Conservation (phyloP, 495 filamentous ascomycete genomes). For the Daldinia childiae region DNA sequence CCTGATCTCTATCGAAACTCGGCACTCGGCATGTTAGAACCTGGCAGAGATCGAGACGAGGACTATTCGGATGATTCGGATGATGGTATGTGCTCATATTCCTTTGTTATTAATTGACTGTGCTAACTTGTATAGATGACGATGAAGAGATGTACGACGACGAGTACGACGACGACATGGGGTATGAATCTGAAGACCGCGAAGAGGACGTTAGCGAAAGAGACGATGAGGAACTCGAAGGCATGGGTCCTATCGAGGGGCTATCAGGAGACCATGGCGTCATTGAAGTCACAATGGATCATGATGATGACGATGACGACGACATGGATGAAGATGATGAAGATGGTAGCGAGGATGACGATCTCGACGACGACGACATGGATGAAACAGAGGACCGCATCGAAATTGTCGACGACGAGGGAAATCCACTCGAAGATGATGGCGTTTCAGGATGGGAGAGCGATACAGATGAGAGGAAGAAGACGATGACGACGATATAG, state of each 20-base stretch:
- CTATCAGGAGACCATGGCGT: slow-evolving; percentile 78
- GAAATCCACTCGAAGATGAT: slow-evolving; percentile 62
- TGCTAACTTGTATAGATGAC: slow-evolving; percentile 54
- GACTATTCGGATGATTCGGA: slow-evolving; percentile 75
- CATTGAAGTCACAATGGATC: slow-evolving; percentile 85
- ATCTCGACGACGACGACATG: slow-evolving; percentile 59
- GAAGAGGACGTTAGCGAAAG: slow-evolving; percentile 88
- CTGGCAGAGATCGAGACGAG: slow-evolving; percentile 70
- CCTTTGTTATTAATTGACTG: not conserved
- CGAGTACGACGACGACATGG: slow-evolving; percentile 87
- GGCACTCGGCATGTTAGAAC: slow-evolving; percentile 93
- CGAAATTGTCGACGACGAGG: slow-evolving; percentile 67
- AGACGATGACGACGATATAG: slow-evolving; percentile 62
- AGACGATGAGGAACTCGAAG: slow-evolving; percentile 80
- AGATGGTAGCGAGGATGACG: slow-evolving; percentile 63
- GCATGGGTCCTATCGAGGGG: slow-evolving; percentile 87
- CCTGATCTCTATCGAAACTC: slow-evolving; percentile 98
- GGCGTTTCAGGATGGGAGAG: slow-evolving; percentile 62
- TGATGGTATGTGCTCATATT: slow-evolving; percentile 59
- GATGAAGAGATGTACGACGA: slow-evolving; percentile 88
- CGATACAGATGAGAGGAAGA: slow-evolving; percentile 66
- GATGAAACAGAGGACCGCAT: slow-evolving; percentile 63
- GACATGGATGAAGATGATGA: slow-evolving; percentile 70
- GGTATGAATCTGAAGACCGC: slow-evolving; percentile 80
- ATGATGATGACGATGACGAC: slow-evolving; percentile 75